These are phyloP conservation scores for Geranomyces variabilis DNA, from an alignment of 192 early-diverging fungal genomes.

Conservation along the genomic window DNA sequence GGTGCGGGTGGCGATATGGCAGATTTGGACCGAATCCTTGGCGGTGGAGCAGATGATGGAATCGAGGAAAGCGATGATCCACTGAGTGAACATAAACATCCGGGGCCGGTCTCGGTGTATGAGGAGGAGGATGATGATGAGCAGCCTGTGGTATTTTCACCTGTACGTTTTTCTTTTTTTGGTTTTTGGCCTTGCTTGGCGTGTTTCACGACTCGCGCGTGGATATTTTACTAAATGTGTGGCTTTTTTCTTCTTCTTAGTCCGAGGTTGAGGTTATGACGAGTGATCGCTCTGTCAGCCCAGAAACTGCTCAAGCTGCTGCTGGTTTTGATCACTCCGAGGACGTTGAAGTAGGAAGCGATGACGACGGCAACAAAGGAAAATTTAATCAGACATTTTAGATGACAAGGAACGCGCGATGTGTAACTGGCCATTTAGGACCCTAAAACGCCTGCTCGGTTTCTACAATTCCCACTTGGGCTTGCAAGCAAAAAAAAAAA, in stretches of 20 bases:
- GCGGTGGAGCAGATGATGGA: not conserved
- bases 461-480: too few relatives aligned
- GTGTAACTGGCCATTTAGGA: too few relatives aligned
- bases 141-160: not conserved
- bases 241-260: not conserved
- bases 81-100: not conserved
- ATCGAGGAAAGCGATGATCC: not conserved
- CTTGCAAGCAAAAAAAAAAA: too few relatives aligned
- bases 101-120: not conserved
- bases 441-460: too few relatives aligned
- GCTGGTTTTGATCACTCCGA: constrained; percentile 17
- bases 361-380: not conserved
- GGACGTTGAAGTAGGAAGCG: constrained; percentile 12
- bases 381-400: too few relatives aligned
- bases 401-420: too few relatives aligned
- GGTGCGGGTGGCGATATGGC: not conserved
- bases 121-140: not conserved
- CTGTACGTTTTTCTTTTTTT: not conserved
- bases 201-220: not conserved
- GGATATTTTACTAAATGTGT: not conserved
- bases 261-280: constrained; percentile 22
- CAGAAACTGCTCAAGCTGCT: not conserved
- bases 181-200: not conserved
- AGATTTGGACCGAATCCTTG: not conserved
- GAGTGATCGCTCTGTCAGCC: constrained; percentile 28